phyloP scores from a whole-genome alignment of 1,284 basidiomycete genomes.

The Pterulicium gracile region DNA sequence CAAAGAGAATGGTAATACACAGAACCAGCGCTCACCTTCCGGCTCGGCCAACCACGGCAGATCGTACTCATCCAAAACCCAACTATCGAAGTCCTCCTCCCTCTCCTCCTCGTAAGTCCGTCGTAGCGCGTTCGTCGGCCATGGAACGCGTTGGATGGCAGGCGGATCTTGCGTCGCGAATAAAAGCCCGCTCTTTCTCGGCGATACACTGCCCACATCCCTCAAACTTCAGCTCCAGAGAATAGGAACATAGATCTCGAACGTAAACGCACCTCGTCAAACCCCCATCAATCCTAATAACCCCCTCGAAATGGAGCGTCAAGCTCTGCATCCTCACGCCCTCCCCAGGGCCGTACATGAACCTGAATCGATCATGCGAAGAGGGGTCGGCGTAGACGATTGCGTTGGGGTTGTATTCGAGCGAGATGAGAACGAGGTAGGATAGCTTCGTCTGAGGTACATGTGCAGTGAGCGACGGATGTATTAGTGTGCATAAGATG shows the following conservation, averaged over 20 bases:
- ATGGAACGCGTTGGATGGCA: slow-evolving; percentile 69
- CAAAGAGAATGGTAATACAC: slow-evolving; percentile 2
- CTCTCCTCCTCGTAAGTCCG: slow-evolving; percentile 25
- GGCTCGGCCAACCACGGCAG: slow-evolving; percentile 63
- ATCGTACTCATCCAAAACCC: slow-evolving; percentile 59
- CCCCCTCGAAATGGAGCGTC: slow-evolving; percentile 68
- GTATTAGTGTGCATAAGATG: slow-evolving; percentile 22
- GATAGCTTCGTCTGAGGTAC: slow-evolving; percentile 55
- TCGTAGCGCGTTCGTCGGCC: slow-evolving; percentile 49
- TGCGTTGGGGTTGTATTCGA: slow-evolving; percentile 48
- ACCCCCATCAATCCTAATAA: slow-evolving; percentile 67
- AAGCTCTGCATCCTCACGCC: slow-evolving; percentile 55
- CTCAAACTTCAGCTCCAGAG: slow-evolving; percentile 6
- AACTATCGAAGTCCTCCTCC: slow-evolving; percentile 47
- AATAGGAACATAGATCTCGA: no score
- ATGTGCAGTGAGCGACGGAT: no score
- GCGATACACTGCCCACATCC: slow-evolving; percentile 46
- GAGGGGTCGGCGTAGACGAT: slow-evolving; percentile 43
- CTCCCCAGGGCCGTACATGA: slow-evolving; percentile 73
- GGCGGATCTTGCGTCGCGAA: slow-evolving; percentile 66
- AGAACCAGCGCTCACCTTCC: slow-evolving; percentile 39
- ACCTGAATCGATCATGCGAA: slow-evolving; percentile 45
- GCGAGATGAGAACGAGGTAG: slow-evolving; percentile 65
- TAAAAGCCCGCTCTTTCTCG: slow-evolving; percentile 52
- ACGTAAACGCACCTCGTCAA: slow-evolving; percentile 45